Conservation (phyloP, 192 early-diverging fungal species). For the Ambispora gerdemannii region DNA sequence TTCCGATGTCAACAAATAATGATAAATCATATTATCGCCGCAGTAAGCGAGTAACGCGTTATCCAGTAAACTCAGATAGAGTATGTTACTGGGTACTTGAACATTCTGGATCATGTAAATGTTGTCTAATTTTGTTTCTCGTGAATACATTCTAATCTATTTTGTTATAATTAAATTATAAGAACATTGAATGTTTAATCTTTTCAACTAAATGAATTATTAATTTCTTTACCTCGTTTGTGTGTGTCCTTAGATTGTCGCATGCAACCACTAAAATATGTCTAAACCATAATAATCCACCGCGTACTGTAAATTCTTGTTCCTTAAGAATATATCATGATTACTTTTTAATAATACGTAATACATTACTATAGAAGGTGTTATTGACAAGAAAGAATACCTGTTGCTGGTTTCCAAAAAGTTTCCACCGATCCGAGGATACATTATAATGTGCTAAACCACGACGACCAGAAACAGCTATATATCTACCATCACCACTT, state of each 20-base stretch:
- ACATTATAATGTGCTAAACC: slow-evolving; percentile 81
- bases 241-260: slow-evolving; percentile 44
- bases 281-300: slow-evolving; percentile 73
- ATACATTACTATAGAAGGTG: not conserved
- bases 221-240: slow-evolving; percentile 33
- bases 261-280: slow-evolving; percentile 67
- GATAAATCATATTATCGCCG: slow-evolving; percentile 53
- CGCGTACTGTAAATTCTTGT: slow-evolving; percentile 63
- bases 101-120: slow-evolving; percentile 48
- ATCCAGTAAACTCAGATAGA: slow-evolving; percentile 25
- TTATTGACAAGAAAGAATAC: not conserved
- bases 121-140: slow-evolving; percentile 69
- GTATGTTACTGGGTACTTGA: slow-evolving; percentile 17
- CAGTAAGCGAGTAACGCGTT: slow-evolving; percentile 31
- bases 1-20: slow-evolving; percentile 1
- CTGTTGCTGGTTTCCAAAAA: slow-evolving; percentile 84
- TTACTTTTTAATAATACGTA: not conserved
- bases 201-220: not conserved
- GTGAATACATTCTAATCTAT: slow-evolving; percentile 68
- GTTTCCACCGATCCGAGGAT: slow-evolving; percentile 74
- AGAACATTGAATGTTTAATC: slow-evolving; percentile 18
- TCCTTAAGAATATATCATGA: slow-evolving; percentile 36
- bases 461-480: slow-evolving; percentile 82
- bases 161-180: not conserved
- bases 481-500: slow-evolving; percentile 63